These are phyloP conservation scores for Fusarium bactridioides DNA, from an alignment of 2,329 filamentous ascomycete genomes.

Conservation along the genomic window DNA sequence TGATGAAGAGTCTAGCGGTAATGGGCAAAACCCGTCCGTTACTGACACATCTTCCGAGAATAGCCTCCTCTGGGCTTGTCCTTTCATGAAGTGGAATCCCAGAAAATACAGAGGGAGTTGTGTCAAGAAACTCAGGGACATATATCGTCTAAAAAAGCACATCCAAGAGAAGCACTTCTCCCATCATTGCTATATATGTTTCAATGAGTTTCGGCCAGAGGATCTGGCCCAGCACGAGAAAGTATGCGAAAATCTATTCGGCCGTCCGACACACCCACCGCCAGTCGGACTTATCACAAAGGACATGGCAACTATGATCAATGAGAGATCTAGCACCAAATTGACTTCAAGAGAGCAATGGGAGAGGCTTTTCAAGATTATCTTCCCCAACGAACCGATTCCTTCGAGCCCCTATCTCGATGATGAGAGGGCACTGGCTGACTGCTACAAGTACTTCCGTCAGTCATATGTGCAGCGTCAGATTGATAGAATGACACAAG, in stretches of 20 bases:
- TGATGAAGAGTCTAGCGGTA: background rate
- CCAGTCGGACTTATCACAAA: background rate
- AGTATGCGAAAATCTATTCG: background rate
- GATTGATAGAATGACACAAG: accelerated
- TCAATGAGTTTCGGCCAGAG: background rate
- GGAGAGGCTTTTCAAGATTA: background rate
- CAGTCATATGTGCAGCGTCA: accelerated
- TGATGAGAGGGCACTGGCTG: background rate
- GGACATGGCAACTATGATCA: background rate
- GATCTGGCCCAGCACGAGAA: background rate
- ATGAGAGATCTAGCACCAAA: background rate
- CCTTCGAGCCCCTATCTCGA: background rate
- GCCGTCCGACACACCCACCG: background rate
- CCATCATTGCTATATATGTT: background rate
- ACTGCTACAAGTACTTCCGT: background rate
- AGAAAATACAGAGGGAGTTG: accelerated
- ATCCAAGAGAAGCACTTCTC: background rate
- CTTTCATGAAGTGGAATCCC: background rate
- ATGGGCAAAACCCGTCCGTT: background rate
- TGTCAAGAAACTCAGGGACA: background rate
- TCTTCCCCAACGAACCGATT: background rate
- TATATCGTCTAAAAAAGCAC: background rate
- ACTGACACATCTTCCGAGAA: accelerated
- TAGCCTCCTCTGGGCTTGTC: background rate
- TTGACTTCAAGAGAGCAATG: background rate